phyloP scores from a whole-genome alignment of 1,139 yeast genomes.

The Zygosaccharomyces sapae region DNA sequence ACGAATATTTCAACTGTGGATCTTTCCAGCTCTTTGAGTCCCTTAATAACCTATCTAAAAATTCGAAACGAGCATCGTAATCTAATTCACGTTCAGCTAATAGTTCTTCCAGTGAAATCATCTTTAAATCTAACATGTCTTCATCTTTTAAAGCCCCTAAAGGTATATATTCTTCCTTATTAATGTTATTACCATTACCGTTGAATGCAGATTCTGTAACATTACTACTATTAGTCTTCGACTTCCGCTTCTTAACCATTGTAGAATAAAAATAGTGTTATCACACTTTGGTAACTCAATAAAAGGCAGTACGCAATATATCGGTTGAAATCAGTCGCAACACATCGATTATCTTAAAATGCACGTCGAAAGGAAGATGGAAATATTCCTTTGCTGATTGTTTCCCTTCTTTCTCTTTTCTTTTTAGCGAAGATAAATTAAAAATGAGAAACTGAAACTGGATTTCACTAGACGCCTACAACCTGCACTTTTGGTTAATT shows the following conservation, averaged over 20 bases:
- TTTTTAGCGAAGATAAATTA: no score
- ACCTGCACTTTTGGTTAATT: no score
- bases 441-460: no score
- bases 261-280: not conserved
- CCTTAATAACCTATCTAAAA: constrained; percentile 6
- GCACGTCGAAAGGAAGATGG: no score
- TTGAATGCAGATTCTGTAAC: constrained; percentile 1
- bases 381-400: no score
- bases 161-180: not conserved
- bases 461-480: no score
- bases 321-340: no score
- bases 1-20: constrained; percentile 3
- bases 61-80: constrained; percentile 6
- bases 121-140: not conserved
- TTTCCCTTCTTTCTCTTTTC: no score
- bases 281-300: not conserved
- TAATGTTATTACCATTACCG: not conserved
- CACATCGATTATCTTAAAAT: no score
- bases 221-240: not conserved
- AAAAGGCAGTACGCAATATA: no score
- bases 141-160: constrained; percentile 1
- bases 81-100: constrained; percentile 7
- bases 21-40: constrained; percentile 6
- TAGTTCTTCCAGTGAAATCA: constrained; percentile 4
- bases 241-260: constrained; percentile 12